Conservation (phyloP, 2,329 filamentous ascomycete species). For the Cladosporium sp. region DNA sequence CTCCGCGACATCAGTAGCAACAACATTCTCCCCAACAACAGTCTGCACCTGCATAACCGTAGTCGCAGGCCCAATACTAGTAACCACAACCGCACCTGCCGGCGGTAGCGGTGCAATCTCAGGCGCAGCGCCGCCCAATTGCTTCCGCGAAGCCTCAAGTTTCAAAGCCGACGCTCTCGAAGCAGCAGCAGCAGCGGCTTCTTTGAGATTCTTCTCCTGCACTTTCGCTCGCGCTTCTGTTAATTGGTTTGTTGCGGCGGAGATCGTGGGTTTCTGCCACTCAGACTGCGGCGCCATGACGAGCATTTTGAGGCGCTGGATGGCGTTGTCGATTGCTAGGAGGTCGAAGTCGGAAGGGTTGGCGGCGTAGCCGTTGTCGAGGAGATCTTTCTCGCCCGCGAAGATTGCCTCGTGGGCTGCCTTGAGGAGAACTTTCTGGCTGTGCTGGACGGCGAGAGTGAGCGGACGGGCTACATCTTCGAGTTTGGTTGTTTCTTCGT, state of each 20-base stretch:
- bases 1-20: slow-evolving; percentile 7
- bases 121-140: background rate
- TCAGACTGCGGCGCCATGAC: slow-evolving; percentile 34
- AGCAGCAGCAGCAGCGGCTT: background rate
- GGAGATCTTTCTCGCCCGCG: slow-evolving; percentile 35
- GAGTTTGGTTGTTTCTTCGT: slow-evolving; percentile 25
- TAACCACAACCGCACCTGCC: slow-evolving; percentile 3
- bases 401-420: slow-evolving; percentile 40
- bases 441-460: slow-evolving; percentile 25
- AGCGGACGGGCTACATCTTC: slow-evolving; percentile 29
- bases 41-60: slow-evolving; percentile 14
- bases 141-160: background rate
- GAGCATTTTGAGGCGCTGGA: slow-evolving; percentile 32
- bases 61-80: slow-evolving; percentile 1
- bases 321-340: slow-evolving; percentile 27
- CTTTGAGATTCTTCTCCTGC: slow-evolving; percentile 23
- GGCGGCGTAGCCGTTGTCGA: slow-evolving; percentile 22
- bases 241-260: slow-evolving; percentile 31
- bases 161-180: background rate
- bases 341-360: slow-evolving; percentile 24
- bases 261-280: slow-evolving; percentile 35
- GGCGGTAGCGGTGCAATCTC: background rate
- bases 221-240: slow-evolving; percentile 29
- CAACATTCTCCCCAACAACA: slow-evolving; percentile 4
- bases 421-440: slow-evolving; percentile 33